Conservation (phyloP, 2,329 filamentous ascomycete species). For the Sporothrix humicola region DNA sequence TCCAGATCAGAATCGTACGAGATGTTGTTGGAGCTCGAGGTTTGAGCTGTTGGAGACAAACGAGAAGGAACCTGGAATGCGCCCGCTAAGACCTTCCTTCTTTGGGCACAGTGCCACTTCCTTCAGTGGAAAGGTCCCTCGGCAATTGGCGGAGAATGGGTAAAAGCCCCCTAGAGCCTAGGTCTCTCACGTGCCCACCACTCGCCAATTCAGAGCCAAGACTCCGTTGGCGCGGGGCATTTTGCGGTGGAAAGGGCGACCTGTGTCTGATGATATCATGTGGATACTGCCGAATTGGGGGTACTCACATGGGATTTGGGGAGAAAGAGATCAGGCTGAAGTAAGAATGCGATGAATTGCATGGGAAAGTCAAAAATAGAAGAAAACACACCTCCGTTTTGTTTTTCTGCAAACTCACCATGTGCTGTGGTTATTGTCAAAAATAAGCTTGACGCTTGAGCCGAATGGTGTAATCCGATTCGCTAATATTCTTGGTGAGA, state of each 20-base stretch:
- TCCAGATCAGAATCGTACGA: not conserved
- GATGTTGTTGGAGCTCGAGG: not conserved
- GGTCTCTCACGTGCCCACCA: not conserved
- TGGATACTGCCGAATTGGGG: not conserved
- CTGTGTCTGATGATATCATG: not conserved
- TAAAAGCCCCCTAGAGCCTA: not conserved
- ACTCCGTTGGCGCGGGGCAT: conserved; percentile 9
- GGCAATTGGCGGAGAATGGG: not conserved
- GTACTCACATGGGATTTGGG: not conserved
- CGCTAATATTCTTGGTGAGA: not conserved
- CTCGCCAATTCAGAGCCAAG: not conserved
- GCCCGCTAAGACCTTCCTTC: conserved; percentile 22
- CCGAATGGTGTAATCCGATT: conserved; percentile 14
- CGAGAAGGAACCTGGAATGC: not conserved
- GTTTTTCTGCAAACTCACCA: too few relatives aligned
- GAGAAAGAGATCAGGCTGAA: not conserved
- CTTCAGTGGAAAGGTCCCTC: not conserved
- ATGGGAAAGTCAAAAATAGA: too few relatives aligned
- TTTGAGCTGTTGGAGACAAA: not conserved
- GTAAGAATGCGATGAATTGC: not conserved
- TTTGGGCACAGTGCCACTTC: not conserved
- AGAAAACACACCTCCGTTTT: too few relatives aligned
- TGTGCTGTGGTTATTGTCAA: not conserved
- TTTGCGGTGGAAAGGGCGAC: not conserved
- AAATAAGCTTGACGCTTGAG: not conserved